Evolutionary conservation across 1,139 yeast genomes (phyloP).

Genomic region (Meyerozyma athensensis): DNA sequence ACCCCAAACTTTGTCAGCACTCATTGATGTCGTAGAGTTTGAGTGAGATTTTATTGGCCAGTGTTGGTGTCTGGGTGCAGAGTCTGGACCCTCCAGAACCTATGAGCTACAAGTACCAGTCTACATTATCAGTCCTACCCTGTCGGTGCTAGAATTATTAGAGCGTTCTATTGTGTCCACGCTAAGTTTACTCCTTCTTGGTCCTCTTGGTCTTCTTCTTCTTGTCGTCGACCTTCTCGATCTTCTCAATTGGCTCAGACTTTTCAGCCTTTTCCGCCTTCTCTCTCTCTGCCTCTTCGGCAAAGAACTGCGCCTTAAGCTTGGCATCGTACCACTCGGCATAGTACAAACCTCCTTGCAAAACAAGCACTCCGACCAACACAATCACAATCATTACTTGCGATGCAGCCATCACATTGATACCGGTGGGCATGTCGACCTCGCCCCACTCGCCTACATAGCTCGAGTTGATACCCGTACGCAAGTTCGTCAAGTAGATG

Average conservation of each 20-base stretch:
- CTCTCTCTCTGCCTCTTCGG: slow-evolving; percentile 27
- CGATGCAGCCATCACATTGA: slow-evolving; percentile 89
- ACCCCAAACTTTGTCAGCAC: slow-evolving; percentile 39
- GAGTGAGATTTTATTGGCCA: slow-evolving; percentile 2
- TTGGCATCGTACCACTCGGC: slow-evolving; percentile 72
- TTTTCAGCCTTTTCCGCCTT: slow-evolving; percentile 7
- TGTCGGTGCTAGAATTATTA: no score
- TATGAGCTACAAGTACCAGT: no score
- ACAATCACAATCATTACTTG: slow-evolving; percentile 70
- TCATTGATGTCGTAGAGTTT: slow-evolving; percentile 3
- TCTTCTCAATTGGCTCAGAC: not conserved
- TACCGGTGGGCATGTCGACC: slow-evolving; percentile 77
- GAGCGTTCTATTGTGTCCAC: no score
- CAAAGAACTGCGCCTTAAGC: slow-evolving; percentile 48
- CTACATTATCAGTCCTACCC: no score
- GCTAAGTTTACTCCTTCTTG: slow-evolving; percentile 1
- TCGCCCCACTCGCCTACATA: slow-evolving; percentile 86
- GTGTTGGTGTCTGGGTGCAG: not conserved
- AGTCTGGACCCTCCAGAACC: no score
- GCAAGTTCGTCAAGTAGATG: slow-evolving; percentile 79
- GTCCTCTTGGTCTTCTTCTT: slow-evolving; percentile 1
- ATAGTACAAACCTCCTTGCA: slow-evolving; percentile 88
- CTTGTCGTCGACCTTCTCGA: slow-evolving; percentile 3
- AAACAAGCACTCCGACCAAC: slow-evolving; percentile 69
- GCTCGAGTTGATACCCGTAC: slow-evolving; percentile 74